A percentile compares a stretch with the other conserved stretches of the same genome.
phyloP scores from a whole-genome alignment of 306 rosid genomes.

The Psophocarpus tetragonolobus region DNA sequence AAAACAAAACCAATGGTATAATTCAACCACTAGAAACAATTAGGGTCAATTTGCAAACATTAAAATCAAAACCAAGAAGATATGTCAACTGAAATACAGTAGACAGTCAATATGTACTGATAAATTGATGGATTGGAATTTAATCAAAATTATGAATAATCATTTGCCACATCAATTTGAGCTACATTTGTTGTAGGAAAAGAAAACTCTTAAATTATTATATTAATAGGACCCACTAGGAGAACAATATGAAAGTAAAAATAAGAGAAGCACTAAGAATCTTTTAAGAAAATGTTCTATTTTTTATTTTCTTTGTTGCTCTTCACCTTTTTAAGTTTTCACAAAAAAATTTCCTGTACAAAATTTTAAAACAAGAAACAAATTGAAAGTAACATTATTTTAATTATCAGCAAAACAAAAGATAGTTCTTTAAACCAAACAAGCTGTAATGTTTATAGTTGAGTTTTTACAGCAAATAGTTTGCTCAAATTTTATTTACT shows the following conservation, averaged over 20 bases:
- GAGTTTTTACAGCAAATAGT: not conserved
- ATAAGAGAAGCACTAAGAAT: not conserved
- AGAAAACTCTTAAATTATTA: not conserved
- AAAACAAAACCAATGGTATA: constrained; percentile 3
- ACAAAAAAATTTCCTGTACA: not conserved
- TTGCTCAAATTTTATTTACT: not conserved
- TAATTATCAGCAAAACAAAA: not conserved
- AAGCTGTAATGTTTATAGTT: not conserved
- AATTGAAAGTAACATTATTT: not conserved
- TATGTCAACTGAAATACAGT: constrained; percentile 3
- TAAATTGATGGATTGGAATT: not conserved
- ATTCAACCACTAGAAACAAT: constrained; percentile 16
- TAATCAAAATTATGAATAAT: not conserved
- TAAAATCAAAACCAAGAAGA: constrained; percentile 24
- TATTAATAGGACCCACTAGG: not conserved
- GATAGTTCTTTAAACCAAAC: not conserved
- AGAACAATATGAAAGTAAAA: constrained; percentile 12
- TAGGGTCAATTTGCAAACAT: not conserved
- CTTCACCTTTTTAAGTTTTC: not conserved
- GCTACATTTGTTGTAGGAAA: not conserved
- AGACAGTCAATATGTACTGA: not conserved
- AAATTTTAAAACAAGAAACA: not conserved
- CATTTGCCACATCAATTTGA: constrained; percentile 7
- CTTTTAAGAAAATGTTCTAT: not conserved
- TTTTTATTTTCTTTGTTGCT: not conserved